These are phyloP conservation scores for Nepenthes mirabilis DNA, from an alignment of 148 eudicot species.

Conservation along the genomic window DNA sequence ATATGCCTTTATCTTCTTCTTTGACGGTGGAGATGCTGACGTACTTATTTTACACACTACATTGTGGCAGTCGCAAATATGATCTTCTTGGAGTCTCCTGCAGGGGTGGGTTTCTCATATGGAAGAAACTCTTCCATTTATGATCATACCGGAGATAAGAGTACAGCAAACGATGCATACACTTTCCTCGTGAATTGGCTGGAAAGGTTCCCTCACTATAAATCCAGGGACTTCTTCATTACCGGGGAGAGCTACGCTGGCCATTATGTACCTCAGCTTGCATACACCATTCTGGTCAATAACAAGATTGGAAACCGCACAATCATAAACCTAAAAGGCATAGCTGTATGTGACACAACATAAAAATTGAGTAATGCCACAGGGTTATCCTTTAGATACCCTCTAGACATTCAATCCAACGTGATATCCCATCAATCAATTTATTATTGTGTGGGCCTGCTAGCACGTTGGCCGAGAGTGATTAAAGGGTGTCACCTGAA, in stretches of 20 bases:
- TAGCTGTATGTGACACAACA: conserved; percentile 18
- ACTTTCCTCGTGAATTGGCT: conserved; percentile 42
- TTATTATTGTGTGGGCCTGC: too few relatives aligned
- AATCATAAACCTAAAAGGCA: conserved; percentile 32
- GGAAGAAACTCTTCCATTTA: conserved; percentile 25
- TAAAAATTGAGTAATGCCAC: too few relatives aligned
- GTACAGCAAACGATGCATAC: conserved; percentile 41
- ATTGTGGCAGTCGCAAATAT: conserved; percentile 37
- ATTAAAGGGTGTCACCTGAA: neutral
- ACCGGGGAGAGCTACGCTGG: conserved; percentile 61
- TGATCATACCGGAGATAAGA: conserved; percentile 24
- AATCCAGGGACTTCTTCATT: conserved; percentile 31
- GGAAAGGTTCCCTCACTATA: conserved; percentile 54
- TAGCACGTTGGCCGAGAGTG: too few relatives aligned
- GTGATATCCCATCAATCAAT: too few relatives aligned
- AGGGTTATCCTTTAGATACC: too few relatives aligned
- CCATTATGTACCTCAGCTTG: conserved; percentile 46
- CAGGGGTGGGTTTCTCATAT: conserved; percentile 55
- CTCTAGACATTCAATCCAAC: too few relatives aligned
- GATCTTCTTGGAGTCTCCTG: conserved; percentile 52
- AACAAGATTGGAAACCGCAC: conserved; percentile 11
- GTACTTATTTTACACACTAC: neutral
- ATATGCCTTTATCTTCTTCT: neutral
- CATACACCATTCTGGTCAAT: conserved; percentile 28
- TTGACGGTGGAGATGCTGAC: neutral